Conservation (phyloP, 78 protist species). For the Guillardia theta region DNA sequence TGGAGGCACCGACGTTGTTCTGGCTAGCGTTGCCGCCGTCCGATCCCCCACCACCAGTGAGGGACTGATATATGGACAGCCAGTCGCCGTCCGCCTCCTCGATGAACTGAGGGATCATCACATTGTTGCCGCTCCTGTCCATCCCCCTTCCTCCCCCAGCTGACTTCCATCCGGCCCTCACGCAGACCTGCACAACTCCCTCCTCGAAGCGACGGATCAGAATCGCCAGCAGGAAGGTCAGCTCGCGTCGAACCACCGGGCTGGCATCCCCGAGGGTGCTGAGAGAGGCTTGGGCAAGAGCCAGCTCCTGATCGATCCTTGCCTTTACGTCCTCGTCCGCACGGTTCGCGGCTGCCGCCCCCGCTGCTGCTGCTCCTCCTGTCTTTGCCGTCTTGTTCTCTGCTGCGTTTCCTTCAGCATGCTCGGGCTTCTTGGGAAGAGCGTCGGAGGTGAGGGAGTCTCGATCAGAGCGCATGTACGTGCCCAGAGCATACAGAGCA, state of each 20-base stretch:
- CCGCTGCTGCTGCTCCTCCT: neutral
- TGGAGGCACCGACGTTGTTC: too few relatives aligned
- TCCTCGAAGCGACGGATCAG: constrained; percentile 4
- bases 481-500: constrained; percentile 34
- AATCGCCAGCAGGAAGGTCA: neutral
- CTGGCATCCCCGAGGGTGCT: neutral
- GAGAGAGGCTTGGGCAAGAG: neutral
- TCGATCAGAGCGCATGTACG: neutral
- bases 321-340: neutral
- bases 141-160: neutral
- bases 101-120: neutral
- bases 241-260: neutral
- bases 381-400: neutral
- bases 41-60: too few relatives aligned
- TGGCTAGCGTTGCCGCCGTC: too few relatives aligned
- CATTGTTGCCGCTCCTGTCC: neutral
- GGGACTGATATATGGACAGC: neutral
- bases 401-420: neutral
- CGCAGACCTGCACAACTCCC: neutral
- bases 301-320: neutral
- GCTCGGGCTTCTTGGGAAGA: neutral
- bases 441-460: neutral
- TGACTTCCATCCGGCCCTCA: neutral
- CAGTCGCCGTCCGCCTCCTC: neutral
- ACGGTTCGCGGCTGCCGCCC: neutral